Evolutionary conservation across 192 early-diverging fungal species (phyloP).

Genomic region (Coemansia sp.): DNA sequence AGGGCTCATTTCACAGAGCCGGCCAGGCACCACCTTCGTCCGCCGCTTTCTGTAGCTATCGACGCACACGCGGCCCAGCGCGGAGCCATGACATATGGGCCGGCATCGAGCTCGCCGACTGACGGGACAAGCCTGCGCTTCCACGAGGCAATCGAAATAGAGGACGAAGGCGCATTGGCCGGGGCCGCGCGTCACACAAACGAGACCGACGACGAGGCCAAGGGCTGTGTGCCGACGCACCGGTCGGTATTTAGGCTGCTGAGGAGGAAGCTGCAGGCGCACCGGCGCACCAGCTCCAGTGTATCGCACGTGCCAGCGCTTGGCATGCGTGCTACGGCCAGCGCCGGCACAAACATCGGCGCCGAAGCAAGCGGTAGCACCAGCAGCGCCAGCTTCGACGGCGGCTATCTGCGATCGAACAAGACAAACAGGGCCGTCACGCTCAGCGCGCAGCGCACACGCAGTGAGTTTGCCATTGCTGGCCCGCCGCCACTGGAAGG

Average conservation of each 20-base stretch:
- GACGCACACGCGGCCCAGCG: constrained; percentile 5
- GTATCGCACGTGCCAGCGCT: constrained; percentile 2
- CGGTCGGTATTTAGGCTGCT: constrained; percentile 49
- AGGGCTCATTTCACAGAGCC: constrained; percentile 43
- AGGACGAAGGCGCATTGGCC: background rate
- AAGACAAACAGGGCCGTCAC: constrained; percentile 41
- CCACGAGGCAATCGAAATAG: constrained; percentile 15
- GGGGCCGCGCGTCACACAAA: background rate
- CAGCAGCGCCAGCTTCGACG: constrained; percentile 35
- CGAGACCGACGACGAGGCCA: constrained; percentile 19
- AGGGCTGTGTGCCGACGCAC: constrained; percentile 46
- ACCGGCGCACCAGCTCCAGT: constrained; percentile 21
- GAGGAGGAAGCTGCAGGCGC: constrained; percentile 24
- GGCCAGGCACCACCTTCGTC: constrained; percentile 11
- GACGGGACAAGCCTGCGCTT: constrained; percentile 1
- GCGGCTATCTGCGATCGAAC: constrained; percentile 49
- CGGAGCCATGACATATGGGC: constrained; percentile 24
- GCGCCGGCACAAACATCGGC: constrained; percentile 10
- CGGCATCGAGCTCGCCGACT: constrained; percentile 14
- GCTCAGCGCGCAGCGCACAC: constrained; percentile 51
- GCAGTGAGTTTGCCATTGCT: constrained; percentile 46
- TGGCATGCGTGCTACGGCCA: constrained; percentile 1
- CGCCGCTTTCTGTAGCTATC: background rate
- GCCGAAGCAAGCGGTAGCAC: constrained; percentile 19
- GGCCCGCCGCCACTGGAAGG: constrained; percentile 25